A percentile compares a stretch with the other conserved stretches of the same genome.
Evolutionary conservation across 2,329 filamentous ascomycete species (phyloP).

Genomic region (Diplocarpon mali): DNA sequence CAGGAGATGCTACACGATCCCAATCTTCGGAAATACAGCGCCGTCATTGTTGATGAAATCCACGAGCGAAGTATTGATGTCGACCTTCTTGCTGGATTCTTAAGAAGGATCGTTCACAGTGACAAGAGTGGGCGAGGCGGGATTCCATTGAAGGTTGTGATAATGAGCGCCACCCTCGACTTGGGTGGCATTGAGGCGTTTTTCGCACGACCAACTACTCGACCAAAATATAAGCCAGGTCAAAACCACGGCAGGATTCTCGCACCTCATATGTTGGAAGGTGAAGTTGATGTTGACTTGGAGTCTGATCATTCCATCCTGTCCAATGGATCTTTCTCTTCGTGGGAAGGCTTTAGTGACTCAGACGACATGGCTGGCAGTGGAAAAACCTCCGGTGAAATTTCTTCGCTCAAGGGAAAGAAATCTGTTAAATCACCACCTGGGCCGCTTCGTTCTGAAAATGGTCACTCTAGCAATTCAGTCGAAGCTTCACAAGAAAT

Average conservation of each 20-base stretch:
- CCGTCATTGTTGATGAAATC: constrained; percentile 88
- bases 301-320: constrained; percentile 6
- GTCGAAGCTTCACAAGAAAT: neutral
- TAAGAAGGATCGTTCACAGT: constrained; percentile 62
- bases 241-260: constrained; percentile 19
- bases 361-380: constrained; percentile 7
- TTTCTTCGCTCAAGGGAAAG: neutral
- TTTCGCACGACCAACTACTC: constrained; percentile 38
- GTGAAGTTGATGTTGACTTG: constrained; percentile 6
- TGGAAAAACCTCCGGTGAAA: neutral
- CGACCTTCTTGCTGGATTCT: constrained; percentile 78
- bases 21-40: constrained; percentile 73
- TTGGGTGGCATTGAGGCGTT: constrained; percentile 68
- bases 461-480: neutral
- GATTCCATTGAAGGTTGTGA: constrained; percentile 70
- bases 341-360: constrained; percentile 19
- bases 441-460: neutral
- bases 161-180: constrained; percentile 97
- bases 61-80: constrained; percentile 94
- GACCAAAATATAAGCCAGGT: constrained; percentile 24
- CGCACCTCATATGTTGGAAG: constrained; percentile 17
- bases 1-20: constrained; percentile 88
- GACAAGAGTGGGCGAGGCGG: constrained; percentile 56
- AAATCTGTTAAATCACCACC: neutral
- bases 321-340: constrained; percentile 15